Evolutionary conservation across 1,284 basidiomycete species (phyloP), one percentile per base, ranked within the genome.

Genomic region (Phaffia rhodozyma): DNA sequence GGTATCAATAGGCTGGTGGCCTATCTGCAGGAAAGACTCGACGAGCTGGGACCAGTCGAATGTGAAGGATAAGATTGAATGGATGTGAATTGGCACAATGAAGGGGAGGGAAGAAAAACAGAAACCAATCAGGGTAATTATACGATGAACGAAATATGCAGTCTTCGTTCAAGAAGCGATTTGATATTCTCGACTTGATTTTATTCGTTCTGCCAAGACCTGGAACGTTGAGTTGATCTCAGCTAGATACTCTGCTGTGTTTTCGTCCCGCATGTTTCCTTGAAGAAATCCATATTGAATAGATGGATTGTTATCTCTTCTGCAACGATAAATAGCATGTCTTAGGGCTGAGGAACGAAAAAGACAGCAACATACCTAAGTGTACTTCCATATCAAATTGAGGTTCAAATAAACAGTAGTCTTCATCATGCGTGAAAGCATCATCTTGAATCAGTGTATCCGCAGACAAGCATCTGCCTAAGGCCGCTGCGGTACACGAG

Each of bases 311-410:
- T 29, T 32, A 57, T 60, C 13, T 43, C 38, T 16, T 43, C 7
- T 43, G 38, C 13, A 16, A 43, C 13, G 38, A 11, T 7, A 7
- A 11, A 43, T 16, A 66, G 56, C 52, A 29, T 18, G 23, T 18
- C 6, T 32, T n/a, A 5, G 21, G 20, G 5, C 11, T 20, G 52
- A 55, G 27, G n/a, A 11, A 5, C 5, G 52, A 34, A 34, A 55
- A 43, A 27, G 16, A 43, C 11, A 25, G 49, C 3, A n/a, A 67
- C 74, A 65, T 60, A 75, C 75, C 72, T 32, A 69, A 62, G 0
- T 84, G 82, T 0, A 91, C 82, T 67, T 90, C 87, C 47, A 92
- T 78, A 0, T 82, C 85, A 71, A 91, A 92, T 0, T 84, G 85
- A 0, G 89, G 89, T 11, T 20, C 6, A 23, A 53, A 34, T 5